Percentiles rank a stretch among this genome's conserved stretches.
Conservation (phyloP, 441 rosid species). For the Jatropha multifida region DNA sequence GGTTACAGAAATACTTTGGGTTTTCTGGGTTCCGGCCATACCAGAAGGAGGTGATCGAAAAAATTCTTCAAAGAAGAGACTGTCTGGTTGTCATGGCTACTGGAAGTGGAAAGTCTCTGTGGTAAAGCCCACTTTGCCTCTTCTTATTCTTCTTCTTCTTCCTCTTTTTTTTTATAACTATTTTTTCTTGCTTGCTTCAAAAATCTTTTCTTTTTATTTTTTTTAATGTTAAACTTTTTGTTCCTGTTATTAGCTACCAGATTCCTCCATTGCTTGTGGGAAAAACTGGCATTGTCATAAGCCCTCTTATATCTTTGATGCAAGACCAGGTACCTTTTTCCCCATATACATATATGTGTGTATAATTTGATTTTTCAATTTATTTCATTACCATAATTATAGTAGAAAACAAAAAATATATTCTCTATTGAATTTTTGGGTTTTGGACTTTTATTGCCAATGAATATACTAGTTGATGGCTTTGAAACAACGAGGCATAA, state of each 20-base stretch:
- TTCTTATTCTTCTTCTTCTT: background rate
- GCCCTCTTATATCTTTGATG: conserved; percentile 56
- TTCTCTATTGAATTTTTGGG: background rate
- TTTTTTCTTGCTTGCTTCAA: background rate
- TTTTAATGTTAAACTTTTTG: background rate
- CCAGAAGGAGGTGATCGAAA: conserved; percentile 47
- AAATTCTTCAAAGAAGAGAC: conserved; percentile 35
- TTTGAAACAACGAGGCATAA: conserved; percentile 44
- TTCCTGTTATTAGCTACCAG: conserved; percentile 37
- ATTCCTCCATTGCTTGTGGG: conserved; percentile 43
- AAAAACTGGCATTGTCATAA: conserved; percentile 43
- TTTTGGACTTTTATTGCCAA: background rate
- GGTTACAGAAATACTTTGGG: conserved; percentile 42
- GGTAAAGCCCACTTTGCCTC: conserved; percentile 23
- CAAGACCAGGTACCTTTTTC: conserved; percentile 44
- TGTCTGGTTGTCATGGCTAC: conserved; percentile 59
- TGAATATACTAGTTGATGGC: conserved; percentile 37
- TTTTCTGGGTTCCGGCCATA: conserved; percentile 39
- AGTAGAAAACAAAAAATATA: no score
- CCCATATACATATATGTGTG: background rate
- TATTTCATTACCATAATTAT: background rate
- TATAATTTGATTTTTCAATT: background rate
- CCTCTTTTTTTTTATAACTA: background rate
- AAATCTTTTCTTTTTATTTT: background rate
- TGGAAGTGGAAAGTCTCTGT: conserved; percentile 53